Conservation (phyloP, 108 stramenopile species). For the Aurantiochytrium sp. region DNA sequence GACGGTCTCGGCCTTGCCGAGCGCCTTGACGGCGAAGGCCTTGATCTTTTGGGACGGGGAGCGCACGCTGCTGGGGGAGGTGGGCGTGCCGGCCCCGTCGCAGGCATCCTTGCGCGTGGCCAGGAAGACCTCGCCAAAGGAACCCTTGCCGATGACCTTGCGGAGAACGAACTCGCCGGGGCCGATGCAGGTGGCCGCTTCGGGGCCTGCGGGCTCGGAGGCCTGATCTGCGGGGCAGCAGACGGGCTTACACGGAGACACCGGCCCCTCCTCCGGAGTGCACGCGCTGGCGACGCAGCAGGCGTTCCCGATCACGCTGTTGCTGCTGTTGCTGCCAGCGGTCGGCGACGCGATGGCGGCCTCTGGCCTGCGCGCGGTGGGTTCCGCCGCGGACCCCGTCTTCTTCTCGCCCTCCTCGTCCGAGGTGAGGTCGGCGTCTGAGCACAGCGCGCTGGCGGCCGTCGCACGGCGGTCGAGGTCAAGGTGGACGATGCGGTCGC, state of each 20-base stretch:
- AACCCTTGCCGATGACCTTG: slow-evolving; percentile 30
- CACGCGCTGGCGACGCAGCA: too few species aligned
- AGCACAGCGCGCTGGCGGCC: neutral
- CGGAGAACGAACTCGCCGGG: neutral
- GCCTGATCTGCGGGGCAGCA: neutral
- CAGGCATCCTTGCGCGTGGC: neutral
- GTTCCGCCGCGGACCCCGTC: neutral
- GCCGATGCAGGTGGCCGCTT: neutral
- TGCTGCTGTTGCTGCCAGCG: too few species aligned
- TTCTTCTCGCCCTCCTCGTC: neutral
- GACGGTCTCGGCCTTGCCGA: slow-evolving; percentile 35
- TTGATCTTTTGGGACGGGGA: neutral
- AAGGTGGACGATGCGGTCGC: neutral
- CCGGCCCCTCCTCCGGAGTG: too few species aligned
- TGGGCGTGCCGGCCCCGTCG: neutral
- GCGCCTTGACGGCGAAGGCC: slow-evolving; percentile 50
- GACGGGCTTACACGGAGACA: neutral
- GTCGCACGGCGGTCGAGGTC: neutral
- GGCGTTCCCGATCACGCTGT: too few species aligned
- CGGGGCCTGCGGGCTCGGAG: neutral
- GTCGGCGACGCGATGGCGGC: too few species aligned
- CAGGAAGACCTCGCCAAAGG: slow-evolving; percentile 24
- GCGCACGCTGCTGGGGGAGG: too few species aligned
- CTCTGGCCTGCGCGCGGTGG: too few species aligned
- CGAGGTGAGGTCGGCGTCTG: neutral